Base-by-base conservation (phyloP, 257 asterid species). In the Nicotiana sylvestris region DNA sequence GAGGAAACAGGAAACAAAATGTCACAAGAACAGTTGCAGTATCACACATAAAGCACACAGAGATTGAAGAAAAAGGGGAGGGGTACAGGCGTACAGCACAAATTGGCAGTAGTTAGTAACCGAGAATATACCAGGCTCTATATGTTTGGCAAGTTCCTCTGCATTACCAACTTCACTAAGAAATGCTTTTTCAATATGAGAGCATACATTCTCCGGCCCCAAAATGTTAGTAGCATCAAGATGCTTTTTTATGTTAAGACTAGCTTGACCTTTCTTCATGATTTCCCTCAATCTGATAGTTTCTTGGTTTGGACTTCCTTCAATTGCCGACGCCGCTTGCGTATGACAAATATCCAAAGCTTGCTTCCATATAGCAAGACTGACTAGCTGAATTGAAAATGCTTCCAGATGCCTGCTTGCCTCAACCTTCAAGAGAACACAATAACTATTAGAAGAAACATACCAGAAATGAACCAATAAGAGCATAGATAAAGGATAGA, bases 351-450 rank as follows among this genome's bases (percentile, higher is more conserved):
- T 90, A 83, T 90, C 86, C 85, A 95, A 79, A 37, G 97, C 97
- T 88, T 95, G 95, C 93, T 95, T 95, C 98, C 98, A 92, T 84
- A 91, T 90, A 83, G 98, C 98, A 87, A 95, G 98, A 90, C 87
- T 89, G 64, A 92, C 95, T 65, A 95, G 94, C 88, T 93, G 98
- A 83, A 91, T 67, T 62, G 98, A 92, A 83, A 95, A 95, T 86
- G 97, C 98, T 86, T 93, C 98, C 82, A 95, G 87, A 58, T 89
- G 92, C 61, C 81, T 90, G 84, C 90, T 90, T 82, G 90, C 92
- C 84, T 88, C 92, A 78, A 88, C 84, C 98, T 93, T 57, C 82
- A 78, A 78, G 51, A 85, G 33, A 65, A 43, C 60, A 69, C 81
- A 80, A 77, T 32, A 68, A 76, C 58, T 49, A 35, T 80, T 82